These are phyloP conservation scores for Syzygium syzygioides DNA, from an alignment of 441 rosid species.

Conservation along the genomic window DNA sequence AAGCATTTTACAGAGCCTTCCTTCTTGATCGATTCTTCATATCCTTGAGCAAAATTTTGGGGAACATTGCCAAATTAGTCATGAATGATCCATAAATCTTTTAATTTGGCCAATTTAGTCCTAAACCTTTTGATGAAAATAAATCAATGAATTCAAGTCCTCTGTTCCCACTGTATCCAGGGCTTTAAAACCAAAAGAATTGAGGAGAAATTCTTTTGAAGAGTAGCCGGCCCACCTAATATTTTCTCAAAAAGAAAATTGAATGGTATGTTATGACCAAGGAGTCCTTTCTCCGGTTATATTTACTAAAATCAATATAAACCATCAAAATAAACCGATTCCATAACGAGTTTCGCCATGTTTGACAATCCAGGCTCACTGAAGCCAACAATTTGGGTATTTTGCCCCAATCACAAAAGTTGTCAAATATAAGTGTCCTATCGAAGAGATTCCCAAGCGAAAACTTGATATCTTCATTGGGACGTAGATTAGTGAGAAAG, in stretches of 20 bases:
- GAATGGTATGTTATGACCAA: not conserved
- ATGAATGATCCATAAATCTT: rapidly evolving
- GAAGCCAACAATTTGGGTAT: not conserved
- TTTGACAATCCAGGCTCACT: not conserved
- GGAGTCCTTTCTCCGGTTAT: not conserved
- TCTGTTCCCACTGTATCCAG: not conserved
- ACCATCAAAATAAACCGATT: not conserved
- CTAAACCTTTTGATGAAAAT: rapidly evolving
- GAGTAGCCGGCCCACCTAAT: too few relatives aligned
- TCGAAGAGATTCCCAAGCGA: not conserved
- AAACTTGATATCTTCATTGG: not conserved
- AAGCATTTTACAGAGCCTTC: not conserved
- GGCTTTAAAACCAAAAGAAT: not conserved
- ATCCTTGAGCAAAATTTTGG: not conserved
- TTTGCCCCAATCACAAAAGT: not conserved
- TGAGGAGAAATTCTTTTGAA: not conserved
- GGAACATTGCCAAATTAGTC: not conserved
- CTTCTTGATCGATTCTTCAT: not conserved
- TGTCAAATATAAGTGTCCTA: not conserved
- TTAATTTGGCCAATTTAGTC: not conserved
- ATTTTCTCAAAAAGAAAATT: too few relatives aligned
- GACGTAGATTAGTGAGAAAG: not conserved
- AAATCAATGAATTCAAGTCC: not conserved
- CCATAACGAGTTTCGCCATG: not conserved
- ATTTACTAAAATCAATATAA: not conserved